These are phyloP conservation scores for Echeveria elegans DNA, from an alignment of 164 flowering plant genomes.

Conservation along the genomic window DNA sequence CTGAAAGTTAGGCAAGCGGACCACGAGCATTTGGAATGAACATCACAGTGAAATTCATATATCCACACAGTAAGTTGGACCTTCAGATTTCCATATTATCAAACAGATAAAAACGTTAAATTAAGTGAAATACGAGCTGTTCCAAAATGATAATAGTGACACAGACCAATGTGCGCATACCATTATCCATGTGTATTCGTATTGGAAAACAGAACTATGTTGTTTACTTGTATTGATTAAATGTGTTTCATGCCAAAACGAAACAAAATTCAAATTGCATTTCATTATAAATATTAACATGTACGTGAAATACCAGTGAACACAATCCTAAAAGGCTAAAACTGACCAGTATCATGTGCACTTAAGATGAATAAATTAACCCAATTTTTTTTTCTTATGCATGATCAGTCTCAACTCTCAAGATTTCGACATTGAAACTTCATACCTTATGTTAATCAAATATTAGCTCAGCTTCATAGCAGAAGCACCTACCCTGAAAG, in stretches of 20 bases:
- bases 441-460: not conserved
- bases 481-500: conserved; percentile 41
- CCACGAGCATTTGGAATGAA: not conserved
- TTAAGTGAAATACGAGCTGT: not conserved
- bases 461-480: not conserved
- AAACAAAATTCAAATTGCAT: not conserved
- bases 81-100: not conserved
- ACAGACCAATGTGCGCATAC: not conserved
- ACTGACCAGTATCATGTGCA: not conserved
- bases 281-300: not conserved
- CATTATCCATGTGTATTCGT: not conserved
- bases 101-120: not conserved
- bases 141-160: not conserved
- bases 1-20: too few species aligned
- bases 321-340: not conserved
- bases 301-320: not conserved
- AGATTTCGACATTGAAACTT: not conserved
- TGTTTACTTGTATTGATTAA: not conserved
- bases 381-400: not conserved
- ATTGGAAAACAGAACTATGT: not conserved
- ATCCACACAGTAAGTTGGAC: not conserved
- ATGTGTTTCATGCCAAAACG: not conserved
- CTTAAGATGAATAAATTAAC: not conserved
- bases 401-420: not conserved
- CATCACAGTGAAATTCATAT: not conserved